These are phyloP conservation scores for Priceomyces melissophilus DNA, from an alignment of 805 yeast genomes.

Conservation along the genomic window DNA sequence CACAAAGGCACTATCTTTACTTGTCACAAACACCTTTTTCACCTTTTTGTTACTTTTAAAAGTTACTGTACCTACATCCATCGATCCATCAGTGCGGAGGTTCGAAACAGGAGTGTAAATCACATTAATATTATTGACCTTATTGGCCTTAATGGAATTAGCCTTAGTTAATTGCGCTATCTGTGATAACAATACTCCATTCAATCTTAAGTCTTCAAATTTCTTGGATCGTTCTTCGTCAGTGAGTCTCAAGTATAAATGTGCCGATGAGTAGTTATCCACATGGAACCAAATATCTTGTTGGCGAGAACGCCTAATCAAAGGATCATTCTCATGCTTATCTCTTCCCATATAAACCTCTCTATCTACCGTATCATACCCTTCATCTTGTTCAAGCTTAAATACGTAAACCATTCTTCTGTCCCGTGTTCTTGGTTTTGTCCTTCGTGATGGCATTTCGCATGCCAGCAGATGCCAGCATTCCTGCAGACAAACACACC, in stretches of 20 bases:
- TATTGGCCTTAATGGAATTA: slow-evolving; percentile 73
- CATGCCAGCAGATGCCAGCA: too few relatives aligned
- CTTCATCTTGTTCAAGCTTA: slow-evolving; percentile 19
- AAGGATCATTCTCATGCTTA: slow-evolving; percentile 58
- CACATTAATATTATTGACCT: slow-evolving; percentile 60
- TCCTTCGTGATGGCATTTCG: too few relatives aligned
- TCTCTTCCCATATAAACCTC: slow-evolving; percentile 68
- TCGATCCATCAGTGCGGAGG: slow-evolving; percentile 59
- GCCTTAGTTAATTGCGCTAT: slow-evolving; percentile 71
- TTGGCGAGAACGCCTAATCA: slow-evolving; percentile 59
- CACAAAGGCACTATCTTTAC: slow-evolving; percentile 55
- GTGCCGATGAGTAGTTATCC: slow-evolving; percentile 74
- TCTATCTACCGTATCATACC: slow-evolving; percentile 23
- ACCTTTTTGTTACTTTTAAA: slow-evolving; percentile 59
- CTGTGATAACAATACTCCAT: slow-evolving; percentile 47
- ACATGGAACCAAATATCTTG: slow-evolving; percentile 80
- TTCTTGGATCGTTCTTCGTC: slow-evolving; percentile 45
- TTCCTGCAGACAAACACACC: background rate
- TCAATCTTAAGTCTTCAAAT: slow-evolving; percentile 38
- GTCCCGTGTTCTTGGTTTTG: too few relatives aligned
- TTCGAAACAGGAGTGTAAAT: slow-evolving; percentile 75
- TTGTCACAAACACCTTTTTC: slow-evolving; percentile 49
- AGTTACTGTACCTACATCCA: slow-evolving; percentile 79
- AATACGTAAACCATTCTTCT: slow-evolving; percentile 33
- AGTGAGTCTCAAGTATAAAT: slow-evolving; percentile 60